These are phyloP conservation scores for Aspergillus nidulans DNA, from an alignment of 495 filamentous ascomycete genomes.

Conservation along the genomic window DNA sequence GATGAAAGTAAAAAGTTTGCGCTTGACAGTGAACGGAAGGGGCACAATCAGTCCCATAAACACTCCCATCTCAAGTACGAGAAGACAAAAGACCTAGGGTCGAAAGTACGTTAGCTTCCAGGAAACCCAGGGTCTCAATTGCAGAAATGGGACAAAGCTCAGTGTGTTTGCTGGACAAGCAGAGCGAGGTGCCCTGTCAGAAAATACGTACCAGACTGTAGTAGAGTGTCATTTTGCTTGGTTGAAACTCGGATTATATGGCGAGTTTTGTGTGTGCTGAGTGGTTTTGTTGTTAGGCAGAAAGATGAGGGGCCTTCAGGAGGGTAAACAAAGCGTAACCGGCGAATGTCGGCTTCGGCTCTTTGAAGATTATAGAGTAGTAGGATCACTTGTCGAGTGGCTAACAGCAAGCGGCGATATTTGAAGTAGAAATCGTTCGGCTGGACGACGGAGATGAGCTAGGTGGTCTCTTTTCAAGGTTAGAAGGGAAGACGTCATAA, in stretches of 20 bases:
- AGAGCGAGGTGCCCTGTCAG: not conserved
- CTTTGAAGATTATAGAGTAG: not conserved
- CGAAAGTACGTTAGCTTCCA: conserved; percentile 6
- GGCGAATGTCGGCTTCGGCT: not conserved
- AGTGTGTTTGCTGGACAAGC: not conserved
- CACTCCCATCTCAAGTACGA: conserved; percentile 89
- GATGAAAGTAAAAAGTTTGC: conserved; percentile 89
- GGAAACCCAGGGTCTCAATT: not conserved
- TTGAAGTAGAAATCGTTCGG: conserved; percentile 11
- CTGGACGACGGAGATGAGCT: conserved; percentile 14
- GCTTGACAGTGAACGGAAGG: conserved; percentile 78
- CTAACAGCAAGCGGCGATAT: not conserved
- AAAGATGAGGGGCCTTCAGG: conserved; percentile 7
- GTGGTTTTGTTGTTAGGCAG: conserved; percentile 4
- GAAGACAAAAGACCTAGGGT: conserved; percentile 80
- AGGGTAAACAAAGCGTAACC: conserved; percentile 16
- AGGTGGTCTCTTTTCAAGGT: conserved; percentile 25
- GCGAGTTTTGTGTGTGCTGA: conserved; percentile 1
- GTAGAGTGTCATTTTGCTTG: conserved; percentile 89
- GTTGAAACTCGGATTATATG: not conserved
- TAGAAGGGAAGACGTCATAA: not conserved
- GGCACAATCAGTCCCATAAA: conserved; percentile 92
- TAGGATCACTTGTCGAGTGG: not conserved
- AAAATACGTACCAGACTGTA: conserved; percentile 79
- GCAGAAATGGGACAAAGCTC: not conserved